Evolutionary conservation across 73 alveolate genomes (phyloP).

Genomic region (Blepharisma japonicum): DNA sequence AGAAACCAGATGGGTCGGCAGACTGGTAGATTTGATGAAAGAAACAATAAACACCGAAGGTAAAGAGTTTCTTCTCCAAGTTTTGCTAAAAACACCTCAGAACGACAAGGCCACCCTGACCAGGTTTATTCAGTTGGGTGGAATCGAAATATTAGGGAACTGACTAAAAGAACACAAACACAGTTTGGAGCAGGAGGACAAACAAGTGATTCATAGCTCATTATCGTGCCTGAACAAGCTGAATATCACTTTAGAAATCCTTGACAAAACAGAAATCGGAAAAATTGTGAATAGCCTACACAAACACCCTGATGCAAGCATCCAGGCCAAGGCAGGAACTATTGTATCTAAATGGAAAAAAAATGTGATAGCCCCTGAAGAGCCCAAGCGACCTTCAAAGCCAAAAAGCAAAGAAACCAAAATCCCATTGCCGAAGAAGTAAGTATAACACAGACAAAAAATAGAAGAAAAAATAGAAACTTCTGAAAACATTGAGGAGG

Average conservation of each 20-base stretch:
- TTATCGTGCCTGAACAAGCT: constrained; percentile 22
- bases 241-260: neutral
- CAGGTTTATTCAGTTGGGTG: constrained; percentile 21
- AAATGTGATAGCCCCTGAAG: neutral
- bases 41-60: neutral
- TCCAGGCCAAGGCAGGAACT: constrained; percentile 7
- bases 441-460: neutral
- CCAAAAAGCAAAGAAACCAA: neutral
- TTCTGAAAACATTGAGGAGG: neutral
- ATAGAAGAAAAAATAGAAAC: neutral
- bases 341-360: constrained; percentile 12
- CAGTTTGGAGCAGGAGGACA: neutral
- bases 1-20: constrained; percentile 8
- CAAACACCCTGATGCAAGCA: constrained; percentile 6
- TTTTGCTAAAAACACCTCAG: constrained; percentile 18
- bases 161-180: neutral
- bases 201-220: neutral
- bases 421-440: neutral
- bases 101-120: constrained; percentile 15
- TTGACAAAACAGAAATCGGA: constrained; percentile 19
- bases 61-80: constrained; percentile 1
- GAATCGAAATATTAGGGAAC: neutral
- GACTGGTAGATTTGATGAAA: neutral
- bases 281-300: neutral
- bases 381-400: neutral